Evolutionary conservation across 805 yeast species (phyloP), one percentile per base, ranked within the genome.

Genomic region (Ogataea parapolymorpha): DNA sequence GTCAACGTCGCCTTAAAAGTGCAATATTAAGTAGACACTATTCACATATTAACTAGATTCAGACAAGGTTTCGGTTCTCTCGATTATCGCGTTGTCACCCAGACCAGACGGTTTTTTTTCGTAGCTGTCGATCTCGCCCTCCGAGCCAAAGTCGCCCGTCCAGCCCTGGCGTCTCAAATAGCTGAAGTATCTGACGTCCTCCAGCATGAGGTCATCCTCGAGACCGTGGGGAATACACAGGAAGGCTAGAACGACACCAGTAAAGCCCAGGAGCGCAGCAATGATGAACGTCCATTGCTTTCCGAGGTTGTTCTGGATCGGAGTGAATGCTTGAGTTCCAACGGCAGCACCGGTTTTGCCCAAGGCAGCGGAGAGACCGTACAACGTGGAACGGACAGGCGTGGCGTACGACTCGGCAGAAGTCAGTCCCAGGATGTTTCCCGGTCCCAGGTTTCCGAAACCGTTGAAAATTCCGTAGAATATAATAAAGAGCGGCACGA

Each of bases 281-380:
- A 85, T 81, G 50, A 85, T 84, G 54, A 85, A 85, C 5, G 91
- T 84, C 86, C 87, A 85, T 45, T 66, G 66, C 51, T 76, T 67
- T 26, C 93, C 93, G 48, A 81, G 66, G 55, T 82, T 61, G 29
- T 54, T 61, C 62, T 80, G 78, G 50, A 85, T 82, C 13, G 87
- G 84, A 8, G 80, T 76, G 64, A 85, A 85, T 13, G 74, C 74
- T 58, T 80, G 76, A 17, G 89, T 82, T 22, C 93, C 93, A 15
- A 82, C 79, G 16, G 82, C 89, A n/a, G 91, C 93, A 42, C 93
- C 95, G 18, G 82, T 83, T 61, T 85, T 85, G 42, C 93, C 93
- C 35, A 82, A 67, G 3, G 90, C 93, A 27, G 93, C 93, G 34
- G 84, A 73, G 16, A 85, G 51, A 27, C 91, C 91, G 53, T 85